phyloP scores from a whole-genome alignment of 1,139 yeast species.

The Meyerozyma elateridarum region DNA sequence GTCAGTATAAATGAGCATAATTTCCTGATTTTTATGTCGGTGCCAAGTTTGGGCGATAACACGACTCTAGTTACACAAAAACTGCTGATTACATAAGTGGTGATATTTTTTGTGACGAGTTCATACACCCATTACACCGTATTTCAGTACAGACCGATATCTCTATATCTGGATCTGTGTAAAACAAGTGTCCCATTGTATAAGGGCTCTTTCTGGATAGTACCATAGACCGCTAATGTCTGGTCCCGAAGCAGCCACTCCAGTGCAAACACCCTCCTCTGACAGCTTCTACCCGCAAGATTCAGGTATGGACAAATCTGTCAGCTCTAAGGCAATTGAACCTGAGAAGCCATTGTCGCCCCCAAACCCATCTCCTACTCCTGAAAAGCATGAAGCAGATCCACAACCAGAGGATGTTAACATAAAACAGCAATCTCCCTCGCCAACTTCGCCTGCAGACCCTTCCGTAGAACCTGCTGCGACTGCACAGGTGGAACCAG shows the following conservation, averaged over 20 bases:
- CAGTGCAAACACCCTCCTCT: constrained; percentile 40
- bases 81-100: too few species aligned
- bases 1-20: constrained; percentile 4
- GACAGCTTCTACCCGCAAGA: constrained; percentile 22
- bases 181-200: too few species aligned
- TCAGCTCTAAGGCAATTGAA: constrained; percentile 12
- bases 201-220: too few species aligned
- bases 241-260: constrained; percentile 31
- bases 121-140: not conserved
- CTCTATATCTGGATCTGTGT: too few species aligned
- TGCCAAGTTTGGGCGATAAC: constrained; percentile 5
- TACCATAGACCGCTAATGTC: too few species aligned
- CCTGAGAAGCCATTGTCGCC: constrained; percentile 42
- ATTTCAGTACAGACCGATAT: not conserved
- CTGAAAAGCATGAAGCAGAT: constrained; percentile 33
- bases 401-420: too few species aligned
- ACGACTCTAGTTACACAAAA: constrained; percentile 3
- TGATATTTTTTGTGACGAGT: not conserved
- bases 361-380: constrained; percentile 43
- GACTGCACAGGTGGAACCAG: constrained; percentile 7
- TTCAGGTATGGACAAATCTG: constrained; percentile 4
- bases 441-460: constrained; percentile 17
- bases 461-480: constrained; percentile 7
- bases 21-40: constrained; percentile 1
- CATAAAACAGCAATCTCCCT: constrained; percentile 18